A percentile compares a stretch with the other conserved stretches of the same genome.
These are phyloP conservation scores for Neurospora sp. DNA, from an alignment of 495 filamentous ascomycete genomes.

Conservation along the genomic window DNA sequence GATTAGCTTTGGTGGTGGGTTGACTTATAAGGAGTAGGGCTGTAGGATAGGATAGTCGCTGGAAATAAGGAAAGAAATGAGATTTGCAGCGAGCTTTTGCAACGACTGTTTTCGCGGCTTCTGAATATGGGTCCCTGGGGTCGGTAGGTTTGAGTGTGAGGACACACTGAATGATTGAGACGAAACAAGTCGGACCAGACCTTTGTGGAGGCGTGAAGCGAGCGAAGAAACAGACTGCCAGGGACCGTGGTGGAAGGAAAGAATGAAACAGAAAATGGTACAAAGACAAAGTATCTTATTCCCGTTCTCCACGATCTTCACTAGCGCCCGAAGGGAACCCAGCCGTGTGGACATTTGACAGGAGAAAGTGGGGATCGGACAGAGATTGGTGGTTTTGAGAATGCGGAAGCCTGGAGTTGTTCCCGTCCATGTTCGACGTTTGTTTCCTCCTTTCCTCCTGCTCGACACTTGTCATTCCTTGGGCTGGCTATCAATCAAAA, in stretches of 20 bases:
- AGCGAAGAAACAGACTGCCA: neutral
- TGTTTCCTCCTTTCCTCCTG: neutral
- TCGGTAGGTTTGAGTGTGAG: no score
- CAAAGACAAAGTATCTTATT: neutral
- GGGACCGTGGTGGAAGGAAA: no score
- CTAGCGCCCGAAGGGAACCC: neutral
- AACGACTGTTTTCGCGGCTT: no score
- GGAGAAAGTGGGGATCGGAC: neutral
- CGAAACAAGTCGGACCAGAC: neutral
- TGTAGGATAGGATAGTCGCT: neutral
- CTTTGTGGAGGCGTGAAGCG: neutral
- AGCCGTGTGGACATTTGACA: neutral
- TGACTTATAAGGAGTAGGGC: conserved; percentile 34
- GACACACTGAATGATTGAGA: neutral
- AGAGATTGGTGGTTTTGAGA: neutral
- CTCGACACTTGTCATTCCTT: neutral
- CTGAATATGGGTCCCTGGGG: no score
- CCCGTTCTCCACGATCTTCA: neutral
- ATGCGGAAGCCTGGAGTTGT: neutral
- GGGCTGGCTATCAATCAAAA: neutral
- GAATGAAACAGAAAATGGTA: neutral
- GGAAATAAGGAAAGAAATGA: neutral
- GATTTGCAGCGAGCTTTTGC: neutral
- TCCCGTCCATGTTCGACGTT: neutral
- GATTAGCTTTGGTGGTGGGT: conserved; percentile 40